Evolutionary conservation across 345 rosid genomes (phyloP).

Genomic region (Eucalyptus paniculata): DNA sequence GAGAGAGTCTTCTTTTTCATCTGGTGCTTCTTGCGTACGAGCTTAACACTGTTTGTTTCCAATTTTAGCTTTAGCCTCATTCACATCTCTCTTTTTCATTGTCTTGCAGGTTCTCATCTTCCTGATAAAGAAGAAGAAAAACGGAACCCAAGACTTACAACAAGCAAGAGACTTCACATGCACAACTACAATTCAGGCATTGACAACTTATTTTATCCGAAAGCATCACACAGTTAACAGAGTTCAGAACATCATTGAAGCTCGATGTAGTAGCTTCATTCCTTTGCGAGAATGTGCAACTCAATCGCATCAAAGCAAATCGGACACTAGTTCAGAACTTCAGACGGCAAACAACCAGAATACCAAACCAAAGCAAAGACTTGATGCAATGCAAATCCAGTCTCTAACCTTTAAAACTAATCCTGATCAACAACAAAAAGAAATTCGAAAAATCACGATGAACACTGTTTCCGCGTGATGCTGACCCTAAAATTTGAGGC

Average conservation of each 20-base stretch:
- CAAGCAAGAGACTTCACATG: background rate
- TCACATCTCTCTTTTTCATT: background rate
- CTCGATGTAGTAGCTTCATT: background rate
- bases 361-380: background rate
- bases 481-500: background rate
- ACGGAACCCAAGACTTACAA: background rate
- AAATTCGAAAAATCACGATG: background rate
- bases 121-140: background rate
- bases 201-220: background rate
- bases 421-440: background rate
- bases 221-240: background rate
- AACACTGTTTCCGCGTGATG: background rate
- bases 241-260: background rate
- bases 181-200: background rate
- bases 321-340: background rate
- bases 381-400: background rate
- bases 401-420: background rate
- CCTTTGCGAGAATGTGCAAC: background rate
- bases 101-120: background rate
- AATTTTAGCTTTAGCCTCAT: background rate
- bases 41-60: background rate
- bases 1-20: background rate
- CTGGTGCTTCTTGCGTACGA: background rate
- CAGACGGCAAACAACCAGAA: background rate
- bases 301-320: background rate